phyloP scores from a whole-genome alignment of 169 alveolate genomes.

The Plasmodium fragile region DNA sequence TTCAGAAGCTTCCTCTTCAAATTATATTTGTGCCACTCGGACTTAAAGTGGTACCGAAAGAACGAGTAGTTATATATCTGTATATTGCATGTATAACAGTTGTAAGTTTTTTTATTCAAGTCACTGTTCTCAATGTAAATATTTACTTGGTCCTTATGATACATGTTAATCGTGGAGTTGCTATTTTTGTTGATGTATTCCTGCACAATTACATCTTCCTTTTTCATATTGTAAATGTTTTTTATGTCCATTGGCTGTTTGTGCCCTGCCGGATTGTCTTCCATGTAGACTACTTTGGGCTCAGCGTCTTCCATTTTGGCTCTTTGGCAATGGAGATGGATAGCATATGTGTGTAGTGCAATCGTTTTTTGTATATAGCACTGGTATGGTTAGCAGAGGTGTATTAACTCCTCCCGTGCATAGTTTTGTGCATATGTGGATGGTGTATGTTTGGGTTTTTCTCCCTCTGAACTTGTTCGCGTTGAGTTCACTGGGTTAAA shows the following conservation, averaged over 20 bases:
- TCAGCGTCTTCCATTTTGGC: neutral
- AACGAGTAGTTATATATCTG: conserved; percentile 69
- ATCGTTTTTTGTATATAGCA: neutral
- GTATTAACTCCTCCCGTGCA: neutral
- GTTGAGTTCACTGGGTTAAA: neutral
- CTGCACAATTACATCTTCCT: conserved; percentile 42
- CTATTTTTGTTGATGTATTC: conserved; percentile 36
- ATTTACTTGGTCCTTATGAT: conserved; percentile 61
- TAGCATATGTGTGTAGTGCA: too few relatives aligned
- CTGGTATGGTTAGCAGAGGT: neutral
- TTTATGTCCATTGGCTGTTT: conserved; percentile 23
- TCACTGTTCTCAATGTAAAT: conserved; percentile 55
- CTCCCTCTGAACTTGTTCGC: neutral
- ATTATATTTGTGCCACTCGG: conserved; percentile 91
- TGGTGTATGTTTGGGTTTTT: neutral
- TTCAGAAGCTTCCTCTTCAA: conserved; percentile 85
- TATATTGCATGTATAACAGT: conserved; percentile 71
- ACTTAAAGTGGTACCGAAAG: conserved; percentile 85
- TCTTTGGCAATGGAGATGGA: neutral
- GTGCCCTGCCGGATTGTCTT: neutral
- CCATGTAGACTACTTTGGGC: neutral
- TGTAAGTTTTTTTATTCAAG: conserved; percentile 45
- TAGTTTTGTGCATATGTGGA: neutral
- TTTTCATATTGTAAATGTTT: conserved; percentile 43
- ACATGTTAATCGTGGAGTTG: conserved; percentile 26